phyloP scores from a whole-genome alignment of 495 filamentous ascomycete genomes.

The Aspergillus campestris region DNA sequence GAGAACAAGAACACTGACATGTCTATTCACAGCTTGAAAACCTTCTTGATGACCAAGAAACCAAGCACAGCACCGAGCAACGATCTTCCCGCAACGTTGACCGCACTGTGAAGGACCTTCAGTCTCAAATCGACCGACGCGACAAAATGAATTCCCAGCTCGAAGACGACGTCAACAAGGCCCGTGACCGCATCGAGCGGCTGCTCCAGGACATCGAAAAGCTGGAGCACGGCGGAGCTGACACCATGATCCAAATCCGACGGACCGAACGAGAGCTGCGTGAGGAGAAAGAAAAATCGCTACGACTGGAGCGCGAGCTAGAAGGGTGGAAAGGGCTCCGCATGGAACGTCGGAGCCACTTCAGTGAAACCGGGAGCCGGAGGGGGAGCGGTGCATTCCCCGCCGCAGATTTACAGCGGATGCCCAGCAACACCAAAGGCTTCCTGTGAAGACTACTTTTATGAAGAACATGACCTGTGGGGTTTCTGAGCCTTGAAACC shows the following conservation, averaged over 20 bases:
- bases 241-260: conserved; percentile 68
- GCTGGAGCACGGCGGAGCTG: conserved; percentile 74
- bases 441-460: conserved; percentile 31
- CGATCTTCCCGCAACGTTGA: conserved; percentile 89
- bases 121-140: conserved; percentile 83
- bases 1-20: conserved; percentile 8
- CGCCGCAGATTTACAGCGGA: conserved; percentile 32
- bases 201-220: conserved; percentile 88
- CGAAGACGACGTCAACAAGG: conserved; percentile 68
- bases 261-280: conserved; percentile 83
- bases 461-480: conserved; percentile 14
- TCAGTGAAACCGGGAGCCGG: conserved; percentile 36
- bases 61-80: conserved; percentile 64
- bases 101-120: conserved; percentile 86
- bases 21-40: conserved; percentile 63
- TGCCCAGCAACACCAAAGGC: conserved; percentile 43
- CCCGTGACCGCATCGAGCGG: conserved; percentile 82
- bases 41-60: conserved; percentile 81
- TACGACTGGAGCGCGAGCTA: conserved; percentile 80
- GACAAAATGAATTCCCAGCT: conserved; percentile 78
- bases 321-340: conserved; percentile 75
- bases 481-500: conserved; percentile 1
- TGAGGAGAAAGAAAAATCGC: conserved; percentile 76
- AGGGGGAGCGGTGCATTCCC: conserved; percentile 32
- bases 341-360: conserved; percentile 45